These are phyloP conservation scores for Macrotyloma uniflorum DNA, from an alignment of 306 rosid species.

Conservation along the genomic window DNA sequence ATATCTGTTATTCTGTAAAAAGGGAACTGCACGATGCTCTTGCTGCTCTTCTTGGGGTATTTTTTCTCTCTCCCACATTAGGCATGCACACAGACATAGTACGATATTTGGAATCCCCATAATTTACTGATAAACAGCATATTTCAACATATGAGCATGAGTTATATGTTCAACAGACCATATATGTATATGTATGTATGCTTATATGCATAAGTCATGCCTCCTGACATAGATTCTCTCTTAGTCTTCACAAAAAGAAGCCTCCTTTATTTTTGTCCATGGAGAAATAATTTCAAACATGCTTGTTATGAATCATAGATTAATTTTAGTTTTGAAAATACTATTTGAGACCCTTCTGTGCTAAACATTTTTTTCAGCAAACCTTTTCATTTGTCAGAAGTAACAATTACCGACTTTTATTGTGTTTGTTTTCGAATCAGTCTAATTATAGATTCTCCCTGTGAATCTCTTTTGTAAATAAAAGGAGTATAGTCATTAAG, in stretches of 20 bases:
- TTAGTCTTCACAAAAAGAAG: background rate
- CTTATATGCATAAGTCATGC: background rate
- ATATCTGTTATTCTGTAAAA: conserved; percentile 54
- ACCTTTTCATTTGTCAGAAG: background rate
- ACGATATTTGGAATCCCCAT: background rate
- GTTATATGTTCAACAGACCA: background rate
- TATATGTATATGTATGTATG: background rate
- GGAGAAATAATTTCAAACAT: background rate
- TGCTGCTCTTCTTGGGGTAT: conserved; percentile 82
- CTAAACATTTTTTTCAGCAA: background rate
- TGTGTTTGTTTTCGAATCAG: background rate
- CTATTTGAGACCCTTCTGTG: background rate
- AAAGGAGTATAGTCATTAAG: background rate
- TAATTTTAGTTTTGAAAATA: background rate
- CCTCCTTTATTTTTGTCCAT: background rate
- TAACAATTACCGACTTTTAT: background rate
- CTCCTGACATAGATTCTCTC: background rate
- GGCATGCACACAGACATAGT: background rate
- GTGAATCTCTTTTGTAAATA: background rate
- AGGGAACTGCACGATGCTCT: conserved; percentile 69
- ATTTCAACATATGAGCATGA: background rate
- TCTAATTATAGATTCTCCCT: background rate
- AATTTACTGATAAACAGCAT: background rate
- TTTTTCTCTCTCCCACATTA: conserved; percentile 26
- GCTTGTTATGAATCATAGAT: background rate